phyloP scores from a whole-genome alignment of 495 filamentous ascomycete genomes.

The Xylaria nigripes region DNA sequence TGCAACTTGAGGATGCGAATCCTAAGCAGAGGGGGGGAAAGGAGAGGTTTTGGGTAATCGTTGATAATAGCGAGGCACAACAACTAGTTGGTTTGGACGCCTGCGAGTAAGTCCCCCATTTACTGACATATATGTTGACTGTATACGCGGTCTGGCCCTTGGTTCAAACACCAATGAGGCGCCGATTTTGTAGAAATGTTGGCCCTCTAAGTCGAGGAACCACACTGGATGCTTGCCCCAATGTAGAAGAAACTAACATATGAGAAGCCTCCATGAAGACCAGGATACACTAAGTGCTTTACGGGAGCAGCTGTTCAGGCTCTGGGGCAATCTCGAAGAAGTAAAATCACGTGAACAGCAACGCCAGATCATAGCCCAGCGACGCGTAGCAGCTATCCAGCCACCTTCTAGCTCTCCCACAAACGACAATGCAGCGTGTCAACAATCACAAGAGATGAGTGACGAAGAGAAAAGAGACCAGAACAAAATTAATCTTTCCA shows the following conservation, averaged over 20 bases:
- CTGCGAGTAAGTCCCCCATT: constrained; percentile 47
- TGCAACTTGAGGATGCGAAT: constrained; percentile 58
- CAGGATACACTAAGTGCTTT: constrained; percentile 39
- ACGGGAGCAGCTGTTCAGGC: constrained; percentile 61
- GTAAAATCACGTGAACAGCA: constrained; percentile 34
- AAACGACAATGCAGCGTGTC: neutral
- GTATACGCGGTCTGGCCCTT: too few species aligned
- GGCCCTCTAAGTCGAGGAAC: neutral
- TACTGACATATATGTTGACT: neutral
- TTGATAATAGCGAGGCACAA: constrained; percentile 57
- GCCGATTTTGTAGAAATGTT: too few species aligned
- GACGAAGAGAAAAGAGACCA: neutral
- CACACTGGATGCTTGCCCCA: neutral
- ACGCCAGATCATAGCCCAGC: constrained; percentile 2
- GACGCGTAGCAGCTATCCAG: constrained; percentile 19
- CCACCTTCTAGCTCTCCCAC: constrained; percentile 16
- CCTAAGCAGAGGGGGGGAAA: constrained; percentile 22
- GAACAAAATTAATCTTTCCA: constrained; percentile 21
- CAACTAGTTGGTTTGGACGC: constrained; percentile 59
- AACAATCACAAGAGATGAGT: neutral
- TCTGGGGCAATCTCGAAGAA: constrained; percentile 88
- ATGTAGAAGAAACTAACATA: constrained; percentile 6
- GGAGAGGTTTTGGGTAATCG: constrained; percentile 52
- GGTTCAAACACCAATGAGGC: too few species aligned
- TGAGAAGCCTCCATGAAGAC: constrained; percentile 45